Evolutionary conservation across 208 protist genomes (phyloP).

Genomic region (Novymonas esmeraldas): DNA sequence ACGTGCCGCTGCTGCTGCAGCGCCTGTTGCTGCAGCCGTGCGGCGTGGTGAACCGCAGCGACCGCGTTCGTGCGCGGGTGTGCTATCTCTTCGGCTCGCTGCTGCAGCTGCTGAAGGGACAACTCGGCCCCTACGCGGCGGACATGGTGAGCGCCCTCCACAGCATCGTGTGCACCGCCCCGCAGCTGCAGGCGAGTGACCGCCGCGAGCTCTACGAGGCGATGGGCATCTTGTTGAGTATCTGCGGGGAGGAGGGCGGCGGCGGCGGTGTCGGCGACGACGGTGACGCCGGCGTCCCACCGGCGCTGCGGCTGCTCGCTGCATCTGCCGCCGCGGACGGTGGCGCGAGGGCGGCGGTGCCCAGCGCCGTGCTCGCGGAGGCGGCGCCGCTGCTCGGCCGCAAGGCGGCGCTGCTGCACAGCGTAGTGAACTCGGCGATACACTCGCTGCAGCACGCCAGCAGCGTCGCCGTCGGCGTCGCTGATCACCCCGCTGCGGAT

Average conservation of each 20-base stretch:
- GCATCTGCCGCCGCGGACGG: neutral
- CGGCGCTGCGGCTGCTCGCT: conserved; percentile 5
- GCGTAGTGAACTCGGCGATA: conserved; percentile 23
- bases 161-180: conserved; percentile 47
- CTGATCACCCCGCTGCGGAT: conserved; percentile 43
- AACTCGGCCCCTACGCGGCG: conserved; percentile 42
- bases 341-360: neutral
- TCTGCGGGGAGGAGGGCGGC: conserved; percentile 19
- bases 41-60: conserved; percentile 66
- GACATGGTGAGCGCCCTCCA: conserved; percentile 69
- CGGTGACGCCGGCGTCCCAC: conserved; percentile 1
- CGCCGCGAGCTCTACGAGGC: conserved; percentile 75
- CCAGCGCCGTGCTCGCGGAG: conserved; percentile 15
- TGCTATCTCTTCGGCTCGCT: conserved; percentile 79
- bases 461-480: neutral
- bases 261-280: neutral
- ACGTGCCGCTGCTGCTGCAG: conserved; percentile 67
- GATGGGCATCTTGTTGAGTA: conserved; percentile 63
- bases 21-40: conserved; percentile 64
- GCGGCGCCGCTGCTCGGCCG: conserved; percentile 27
- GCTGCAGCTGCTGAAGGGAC: conserved; percentile 49
- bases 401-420: conserved; percentile 25
- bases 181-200: conserved; percentile 47
- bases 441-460: conserved; percentile 21
- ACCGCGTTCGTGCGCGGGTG: conserved; percentile 57